Base-by-base conservation (phyloP, 345 rosid genomes). In the Brassica cretica region DNA sequence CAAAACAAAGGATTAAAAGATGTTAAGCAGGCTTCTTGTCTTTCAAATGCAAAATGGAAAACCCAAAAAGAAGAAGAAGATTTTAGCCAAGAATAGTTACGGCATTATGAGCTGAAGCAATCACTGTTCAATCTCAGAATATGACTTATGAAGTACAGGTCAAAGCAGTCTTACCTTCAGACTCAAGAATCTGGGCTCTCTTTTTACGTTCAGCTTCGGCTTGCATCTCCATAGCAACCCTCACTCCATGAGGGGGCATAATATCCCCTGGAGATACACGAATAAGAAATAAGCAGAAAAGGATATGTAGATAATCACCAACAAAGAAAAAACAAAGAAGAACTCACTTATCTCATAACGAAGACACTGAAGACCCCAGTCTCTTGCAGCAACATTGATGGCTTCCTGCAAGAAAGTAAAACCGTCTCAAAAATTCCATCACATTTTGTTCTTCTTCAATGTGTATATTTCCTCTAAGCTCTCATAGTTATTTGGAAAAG, bases 151-250 rank as follows among this genome's bases (percentile, higher is more conserved):
- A 8, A 24, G 5, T 60, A 64, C 5, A 73, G 32, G 18, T 7
- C 27, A 27, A n/a, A 5, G 21, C 4, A 19, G 11, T 37, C 16
- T 76, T 76, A 85, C 88, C 86, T 89, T 93, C 98, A 72, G 99
- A 91, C 70, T 96, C 93, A 60, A 93, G 93, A 80, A 96, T 84
- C 83, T 90, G 98, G 76, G 98, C 97, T 85, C 98, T 87, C 86
- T 84, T 91, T 82, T 87, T 96, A 74, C 96, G 96, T 74, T 96
- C 99, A 70, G 99, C 99, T 87, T 96, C 99, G 73, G 98, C 98
- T 81, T 96, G 99, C 98, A 91, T 90, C 83, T 93, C 99, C 99
- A 93, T 96, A 81, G 99, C 99, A 76, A 84, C 89, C 82, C 90
- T 86, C 80, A 96, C 92, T 61, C 96, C 96, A 72, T 88, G 89